These are phyloP conservation scores for Penicillium steckii DNA, from an alignment of 495 filamentous ascomycete species.

Conservation along the genomic window DNA sequence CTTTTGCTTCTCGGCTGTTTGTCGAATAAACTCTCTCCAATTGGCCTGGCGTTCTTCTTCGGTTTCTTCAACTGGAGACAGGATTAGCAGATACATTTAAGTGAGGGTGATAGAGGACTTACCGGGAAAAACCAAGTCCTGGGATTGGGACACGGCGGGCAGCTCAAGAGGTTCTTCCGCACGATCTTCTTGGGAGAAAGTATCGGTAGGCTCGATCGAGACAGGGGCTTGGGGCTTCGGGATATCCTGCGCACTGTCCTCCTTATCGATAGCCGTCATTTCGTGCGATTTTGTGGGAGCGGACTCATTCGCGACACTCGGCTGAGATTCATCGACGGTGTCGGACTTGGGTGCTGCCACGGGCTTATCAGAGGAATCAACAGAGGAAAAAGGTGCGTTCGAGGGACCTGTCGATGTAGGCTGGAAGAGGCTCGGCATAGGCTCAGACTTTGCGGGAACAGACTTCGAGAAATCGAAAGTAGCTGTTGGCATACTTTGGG, in stretches of 20 bases:
- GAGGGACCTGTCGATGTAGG: constrained; percentile 3
- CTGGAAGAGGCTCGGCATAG: constrained; percentile 9
- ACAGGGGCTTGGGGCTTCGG: too few species aligned
- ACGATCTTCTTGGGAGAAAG: background rate
- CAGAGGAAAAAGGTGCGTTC: constrained; percentile 2
- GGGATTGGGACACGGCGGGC: background rate
- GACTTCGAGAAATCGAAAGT: background rate
- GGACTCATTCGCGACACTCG: background rate
- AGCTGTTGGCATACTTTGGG: background rate
- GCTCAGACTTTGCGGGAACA: constrained; percentile 2
- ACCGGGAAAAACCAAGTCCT: background rate
- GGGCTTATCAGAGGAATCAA: background rate
- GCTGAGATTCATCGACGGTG: background rate
- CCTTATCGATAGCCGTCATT: background rate
- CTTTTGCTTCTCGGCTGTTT: constrained; percentile 13
- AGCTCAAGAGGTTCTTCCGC: background rate
- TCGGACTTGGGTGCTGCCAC: background rate
- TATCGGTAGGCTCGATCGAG: background rate
- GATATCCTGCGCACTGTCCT: too few species aligned
- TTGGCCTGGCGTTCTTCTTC: constrained; percentile 12
- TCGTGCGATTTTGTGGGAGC: background rate
- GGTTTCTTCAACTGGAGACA: constrained; percentile 1
- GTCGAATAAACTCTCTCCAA: constrained; percentile 20
- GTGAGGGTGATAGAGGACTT: background rate
- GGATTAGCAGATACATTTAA: background rate